Conservation (phyloP, 345 rosid species). For the Populus simonii region DNA sequence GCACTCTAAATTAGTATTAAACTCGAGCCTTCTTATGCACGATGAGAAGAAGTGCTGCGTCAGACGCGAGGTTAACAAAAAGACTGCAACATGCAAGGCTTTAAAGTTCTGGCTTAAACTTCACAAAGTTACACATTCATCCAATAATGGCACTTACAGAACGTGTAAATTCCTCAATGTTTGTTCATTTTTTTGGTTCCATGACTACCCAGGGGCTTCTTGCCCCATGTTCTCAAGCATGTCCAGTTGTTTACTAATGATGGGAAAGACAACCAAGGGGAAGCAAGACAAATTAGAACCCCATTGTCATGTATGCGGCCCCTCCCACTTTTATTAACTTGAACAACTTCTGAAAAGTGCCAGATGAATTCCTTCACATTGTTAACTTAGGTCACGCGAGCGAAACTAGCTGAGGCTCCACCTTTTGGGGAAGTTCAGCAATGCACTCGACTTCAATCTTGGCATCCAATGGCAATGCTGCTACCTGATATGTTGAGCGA, state of each 20-base stretch:
- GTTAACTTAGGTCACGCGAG: background rate
- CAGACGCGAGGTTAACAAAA: background rate
- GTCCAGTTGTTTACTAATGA: background rate
- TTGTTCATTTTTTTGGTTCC: background rate
- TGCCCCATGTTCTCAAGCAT: background rate
- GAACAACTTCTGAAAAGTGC: background rate
- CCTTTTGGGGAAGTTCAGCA: slow-evolving; percentile 47
- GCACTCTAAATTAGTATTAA: no score
- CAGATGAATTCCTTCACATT: background rate
- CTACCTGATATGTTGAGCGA: slow-evolving; percentile 87
- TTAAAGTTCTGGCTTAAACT: background rate
- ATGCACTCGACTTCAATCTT: slow-evolving; percentile 93
- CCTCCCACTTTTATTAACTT: background rate
- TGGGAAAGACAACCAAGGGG: background rate
- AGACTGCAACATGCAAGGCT: background rate
- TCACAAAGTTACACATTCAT: background rate
- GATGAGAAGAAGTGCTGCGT: background rate
- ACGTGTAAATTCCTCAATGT: background rate
- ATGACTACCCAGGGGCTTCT: background rate
- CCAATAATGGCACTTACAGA: background rate
- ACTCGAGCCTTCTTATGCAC: no score
- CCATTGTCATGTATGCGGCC: background rate
- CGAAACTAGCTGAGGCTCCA: background rate
- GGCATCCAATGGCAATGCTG: slow-evolving; percentile 86
- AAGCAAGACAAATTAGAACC: background rate